A percentile compares a stretch with the other conserved stretches of the same genome.
Evolutionary conservation across 345 rosid genomes (phyloP).

Genomic region (Gossypium sturtianum): DNA sequence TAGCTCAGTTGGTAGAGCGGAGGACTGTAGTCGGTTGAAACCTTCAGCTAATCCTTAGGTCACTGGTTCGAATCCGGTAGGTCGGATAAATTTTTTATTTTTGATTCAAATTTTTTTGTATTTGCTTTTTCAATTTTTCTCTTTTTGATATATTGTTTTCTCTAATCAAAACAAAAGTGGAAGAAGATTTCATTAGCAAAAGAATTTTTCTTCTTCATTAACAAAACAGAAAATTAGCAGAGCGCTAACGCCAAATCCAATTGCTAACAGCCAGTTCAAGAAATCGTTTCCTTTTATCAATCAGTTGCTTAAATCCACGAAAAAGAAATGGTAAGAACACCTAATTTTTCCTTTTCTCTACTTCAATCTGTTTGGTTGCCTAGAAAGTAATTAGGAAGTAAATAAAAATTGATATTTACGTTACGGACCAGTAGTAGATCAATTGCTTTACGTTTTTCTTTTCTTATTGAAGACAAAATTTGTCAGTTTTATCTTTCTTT

Average conservation of each 20-base stretch:
- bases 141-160: not conserved
- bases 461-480: not conserved
- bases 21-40: slow-evolving; percentile 70
- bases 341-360: not conserved
- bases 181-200: not conserved
- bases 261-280: not conserved
- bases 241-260: not conserved
- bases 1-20: slow-evolving; percentile 99
- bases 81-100: slow-evolving; percentile 27
- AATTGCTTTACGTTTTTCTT: not conserved
- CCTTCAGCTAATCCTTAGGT: slow-evolving; percentile 45
- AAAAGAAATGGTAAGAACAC: slow-evolving; percentile 1
- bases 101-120: not conserved
- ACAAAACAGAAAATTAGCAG: not conserved
- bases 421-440: not conserved
- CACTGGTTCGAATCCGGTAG: slow-evolving; percentile 69
- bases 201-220: not conserved
- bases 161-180: not conserved
- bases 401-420: not conserved
- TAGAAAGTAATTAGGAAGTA: not conserved
- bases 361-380: slow-evolving; percentile 1
- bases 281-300: not conserved
- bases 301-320: not conserved
- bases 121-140: not conserved
- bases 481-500: not conserved